Evolutionary conservation across 495 filamentous ascomycete species (phyloP).

Genomic region (Cercophora sp.): DNA sequence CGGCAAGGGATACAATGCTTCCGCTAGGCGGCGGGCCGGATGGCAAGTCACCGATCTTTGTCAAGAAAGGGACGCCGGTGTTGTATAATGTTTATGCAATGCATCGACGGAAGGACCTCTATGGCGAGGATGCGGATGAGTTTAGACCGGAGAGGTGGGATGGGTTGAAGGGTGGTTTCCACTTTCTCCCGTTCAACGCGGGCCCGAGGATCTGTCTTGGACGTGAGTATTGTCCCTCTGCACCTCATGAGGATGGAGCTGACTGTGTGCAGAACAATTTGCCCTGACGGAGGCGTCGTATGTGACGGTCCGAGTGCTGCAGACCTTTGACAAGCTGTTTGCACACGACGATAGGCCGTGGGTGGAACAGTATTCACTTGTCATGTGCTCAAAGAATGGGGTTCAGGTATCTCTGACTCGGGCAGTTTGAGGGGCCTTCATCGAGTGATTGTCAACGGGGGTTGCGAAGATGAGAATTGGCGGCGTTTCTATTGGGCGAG

Average conservation of each 20-base stretch:
- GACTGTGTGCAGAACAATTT: constrained; percentile 43
- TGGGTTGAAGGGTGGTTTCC: constrained; percentile 44
- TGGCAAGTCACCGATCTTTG: constrained; percentile 55
- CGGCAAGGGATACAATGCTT: constrained; percentile 64
- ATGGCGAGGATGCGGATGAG: constrained; percentile 47
- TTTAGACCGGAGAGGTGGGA: constrained; percentile 52
- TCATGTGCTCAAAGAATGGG: constrained; percentile 18
- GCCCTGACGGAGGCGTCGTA: constrained; percentile 61
- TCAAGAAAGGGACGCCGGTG: constrained; percentile 38
- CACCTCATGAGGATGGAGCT: constrained; percentile 33
- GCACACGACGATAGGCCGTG: constrained; percentile 24
- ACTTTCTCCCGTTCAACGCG: constrained; percentile 57
- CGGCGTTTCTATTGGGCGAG: too few species aligned
- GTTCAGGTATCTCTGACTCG: constrained; percentile 23
- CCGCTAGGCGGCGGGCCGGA: constrained; percentile 70
- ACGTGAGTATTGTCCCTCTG: constrained; percentile 30
- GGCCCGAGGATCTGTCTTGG: constrained; percentile 55
- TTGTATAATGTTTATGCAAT: constrained; percentile 49
- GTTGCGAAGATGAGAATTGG: too few species aligned
- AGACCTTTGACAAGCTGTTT: constrained; percentile 30
- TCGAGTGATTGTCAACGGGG: too few species aligned
- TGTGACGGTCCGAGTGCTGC: constrained; percentile 43
- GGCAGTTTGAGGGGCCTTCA: not conserved
- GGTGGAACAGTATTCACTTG: constrained; percentile 31
- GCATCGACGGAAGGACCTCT: constrained; percentile 53